Percentiles rank a stretch among this genome's conserved stretches.
Conservation (phyloP, 495 filamentous ascomycete genomes). For the Aspergillus funiculosus region DNA sequence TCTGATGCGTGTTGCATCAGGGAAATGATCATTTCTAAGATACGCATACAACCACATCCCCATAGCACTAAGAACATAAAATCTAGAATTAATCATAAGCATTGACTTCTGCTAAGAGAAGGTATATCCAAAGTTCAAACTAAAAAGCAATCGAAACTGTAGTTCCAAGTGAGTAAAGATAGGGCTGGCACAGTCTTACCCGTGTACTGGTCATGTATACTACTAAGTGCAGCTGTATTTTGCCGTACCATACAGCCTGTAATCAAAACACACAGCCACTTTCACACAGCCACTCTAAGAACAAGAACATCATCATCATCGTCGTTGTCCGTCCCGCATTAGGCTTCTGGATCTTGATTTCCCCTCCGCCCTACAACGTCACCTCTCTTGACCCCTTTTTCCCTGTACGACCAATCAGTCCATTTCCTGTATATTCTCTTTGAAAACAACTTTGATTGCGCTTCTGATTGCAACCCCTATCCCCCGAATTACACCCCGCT, state of each 20-base stretch:
- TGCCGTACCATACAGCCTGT: not conserved
- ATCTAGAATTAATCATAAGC: no score
- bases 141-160: no score
- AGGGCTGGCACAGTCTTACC: no score
- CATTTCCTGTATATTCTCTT: not conserved
- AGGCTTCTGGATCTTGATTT: constrained; percentile 14
- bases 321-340: constrained; percentile 18
- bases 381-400: not conserved
- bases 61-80: no score
- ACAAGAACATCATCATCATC: constrained; percentile 8
- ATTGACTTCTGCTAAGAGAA: no score
- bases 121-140: no score
- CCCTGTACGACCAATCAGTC: not conserved
- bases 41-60: no score
- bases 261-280: constrained; percentile 16
- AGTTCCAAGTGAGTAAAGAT: no score
- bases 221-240: constrained; percentile 6
- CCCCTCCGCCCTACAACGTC: constrained; percentile 8
- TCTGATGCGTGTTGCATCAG: no score
- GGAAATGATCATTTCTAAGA: no score
- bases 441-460: not conserved
- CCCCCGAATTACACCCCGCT: not conserved
- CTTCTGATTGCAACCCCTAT: not conserved
- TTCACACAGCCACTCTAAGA: not conserved
- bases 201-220: not conserved